Base-by-base conservation (phyloP, 2,329 filamentous ascomycete species). In the Cordyceps cicadae region DNA sequence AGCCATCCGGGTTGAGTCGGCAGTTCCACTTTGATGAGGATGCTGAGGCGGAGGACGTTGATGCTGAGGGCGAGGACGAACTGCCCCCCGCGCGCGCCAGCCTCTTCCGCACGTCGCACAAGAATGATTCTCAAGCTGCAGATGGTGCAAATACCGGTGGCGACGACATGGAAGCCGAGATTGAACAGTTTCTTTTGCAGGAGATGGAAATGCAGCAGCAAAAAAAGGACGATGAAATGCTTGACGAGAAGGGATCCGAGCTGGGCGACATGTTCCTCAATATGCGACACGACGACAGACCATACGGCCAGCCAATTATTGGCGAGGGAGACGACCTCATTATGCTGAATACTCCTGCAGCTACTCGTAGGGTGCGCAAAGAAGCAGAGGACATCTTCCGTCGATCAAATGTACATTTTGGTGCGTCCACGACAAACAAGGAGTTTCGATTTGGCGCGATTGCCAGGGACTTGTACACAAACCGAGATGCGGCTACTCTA, bases 381-480 rank as follows among this genome's bases (percentile, higher is more conserved):
- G 82, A 86, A 70, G 82, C 83, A 14, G 80, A 84, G 62, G 77
- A 77, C 59, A 79, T 84, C 60, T 81, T 79, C 66, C 79, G 80
- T 45, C 78, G 80, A 50, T 83, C 82, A 3, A 71, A 78, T 17
- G 75, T 77, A 62, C 79, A 76, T 49, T 75, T 79, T 61, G 74
- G 68, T 63, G 73, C 64, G 64, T 71, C 64, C 61, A 67, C 64
- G 64, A 76, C 68, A 76, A 82, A 77, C 64, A 81, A 80, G 53
- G 81, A 85, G 9, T 85, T 86, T 56, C 83, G 85, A 50, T 88
- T 91, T 68, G 81, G 85, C 4, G 77, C 82, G 7, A 84, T 96
- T 62, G 89, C 90, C 34, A 89, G 87, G 70, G 86, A 87, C 63
- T 73, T 92, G 11, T 85, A 87, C 78, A 70, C 62, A 5, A 71